Conservation (phyloP, 2,329 filamentous ascomycete genomes). For the Cladosporium sp. region DNA sequence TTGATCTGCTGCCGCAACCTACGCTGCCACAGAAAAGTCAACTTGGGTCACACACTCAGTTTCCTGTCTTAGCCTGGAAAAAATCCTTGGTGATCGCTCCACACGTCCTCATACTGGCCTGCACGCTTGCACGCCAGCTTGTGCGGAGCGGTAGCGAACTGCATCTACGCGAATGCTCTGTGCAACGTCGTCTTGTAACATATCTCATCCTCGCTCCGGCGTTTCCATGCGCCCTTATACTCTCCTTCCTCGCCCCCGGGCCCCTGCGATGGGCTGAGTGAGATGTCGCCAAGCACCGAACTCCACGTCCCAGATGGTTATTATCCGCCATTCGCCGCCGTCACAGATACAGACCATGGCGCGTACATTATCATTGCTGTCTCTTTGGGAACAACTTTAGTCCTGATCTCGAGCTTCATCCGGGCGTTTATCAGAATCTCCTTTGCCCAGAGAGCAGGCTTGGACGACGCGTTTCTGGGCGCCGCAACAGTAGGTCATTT, state of each 20-base stretch:
- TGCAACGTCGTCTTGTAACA: background rate
- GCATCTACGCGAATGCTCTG: background rate
- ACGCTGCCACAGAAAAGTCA: slow-evolving; percentile 8
- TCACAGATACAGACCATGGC: slow-evolving; percentile 39
- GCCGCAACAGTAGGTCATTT: slow-evolving; percentile 20
- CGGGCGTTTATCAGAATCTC: slow-evolving; percentile 24
- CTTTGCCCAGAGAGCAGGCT: slow-evolving; percentile 22
- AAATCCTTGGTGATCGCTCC: slow-evolving; percentile 19
- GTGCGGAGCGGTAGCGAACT: background rate
- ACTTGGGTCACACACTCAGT: slow-evolving; percentile 18
- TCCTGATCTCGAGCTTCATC: slow-evolving; percentile 24
- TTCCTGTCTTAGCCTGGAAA: slow-evolving; percentile 12
- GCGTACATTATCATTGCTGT: slow-evolving; percentile 40
- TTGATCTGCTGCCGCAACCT: slow-evolving; percentile 12
- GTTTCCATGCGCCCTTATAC: slow-evolving; percentile 11
- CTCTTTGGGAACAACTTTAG: slow-evolving; percentile 25
- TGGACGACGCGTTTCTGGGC: slow-evolving; percentile 26
- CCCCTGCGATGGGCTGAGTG: slow-evolving; percentile 9
- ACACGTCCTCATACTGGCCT: slow-evolving; percentile 8
- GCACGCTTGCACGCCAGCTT: background rate
- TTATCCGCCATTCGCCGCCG: slow-evolving; percentile 26
- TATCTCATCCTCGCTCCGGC: background rate
- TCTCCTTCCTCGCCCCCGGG: slow-evolving; percentile 12
- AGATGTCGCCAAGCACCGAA: slow-evolving; percentile 21
- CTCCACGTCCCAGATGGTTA: slow-evolving; percentile 27